Base-by-base conservation (phyloP, 768 basidiomycete genomes). In the Sporobolomyces roseus region DNA sequence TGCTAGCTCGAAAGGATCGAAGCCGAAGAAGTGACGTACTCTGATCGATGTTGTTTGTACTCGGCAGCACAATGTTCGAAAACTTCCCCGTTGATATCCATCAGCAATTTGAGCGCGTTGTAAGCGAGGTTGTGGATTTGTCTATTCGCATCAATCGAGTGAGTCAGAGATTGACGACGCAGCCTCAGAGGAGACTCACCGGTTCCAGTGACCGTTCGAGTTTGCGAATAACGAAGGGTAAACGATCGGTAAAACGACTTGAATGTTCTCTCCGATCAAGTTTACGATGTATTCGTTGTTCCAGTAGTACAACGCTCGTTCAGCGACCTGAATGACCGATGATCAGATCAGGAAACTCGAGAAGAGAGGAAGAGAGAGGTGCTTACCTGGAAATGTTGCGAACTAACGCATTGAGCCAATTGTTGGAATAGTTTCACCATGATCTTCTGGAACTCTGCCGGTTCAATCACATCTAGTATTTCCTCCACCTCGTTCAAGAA, bases 231-330 rank as follows among this genome's bases (percentile, higher is more conserved):
- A 80, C 10, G 93, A 89, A 33, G 94, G 92, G 82, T 98, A 99
- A 58, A 99, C 93, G 76, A 99, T 91, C 10, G 96, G 96, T 35
- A 99, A 83, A 66, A 99, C 86, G 70, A 87, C 80, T 29, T 85
- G 79, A 71, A 98, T 83, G 78, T 98, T 98, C 76, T 98, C 93
- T 79, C 91, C 91, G 91, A 99, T 98, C 60, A 99, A 85, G 79
- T 96, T 99, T 75, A 99, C 91, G 73, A 98, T 93, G 80, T 98
- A 99, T 81, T 98, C 96, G 81, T 98, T 98, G 81, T 98, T 97
- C 96, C 96, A 99, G 79, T 96, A 98, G 74, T 96, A 84, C 67
- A 99, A 80, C 4, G 94, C 94, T 49, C 96, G 86, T 79, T 99
- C 96, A 9, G 96, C 94, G 35, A 99, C 94, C 79, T 80, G 65